These are phyloP conservation scores for Russula vinacea DNA, from an alignment of 768 basidiomycete genomes.

Conservation along the genomic window DNA sequence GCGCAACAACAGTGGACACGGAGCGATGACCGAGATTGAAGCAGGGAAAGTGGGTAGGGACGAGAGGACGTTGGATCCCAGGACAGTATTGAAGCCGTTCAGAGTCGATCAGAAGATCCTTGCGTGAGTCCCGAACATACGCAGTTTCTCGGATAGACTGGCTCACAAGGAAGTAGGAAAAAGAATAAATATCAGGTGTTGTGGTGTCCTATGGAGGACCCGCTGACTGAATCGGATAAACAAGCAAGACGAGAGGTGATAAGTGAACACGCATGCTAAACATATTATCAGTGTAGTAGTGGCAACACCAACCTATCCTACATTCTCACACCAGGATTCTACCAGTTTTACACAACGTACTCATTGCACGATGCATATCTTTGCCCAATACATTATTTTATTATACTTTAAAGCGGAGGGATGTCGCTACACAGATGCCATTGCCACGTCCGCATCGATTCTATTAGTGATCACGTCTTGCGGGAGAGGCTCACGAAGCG, in stretches of 20 bases:
- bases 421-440: conserved; percentile 34
- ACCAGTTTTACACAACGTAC: not conserved
- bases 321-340: not conserved
- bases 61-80: conserved; percentile 34
- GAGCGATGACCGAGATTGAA: not conserved
- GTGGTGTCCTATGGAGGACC: conserved; percentile 69
- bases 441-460: conserved; percentile 45
- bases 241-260: conserved; percentile 49
- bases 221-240: conserved; percentile 56
- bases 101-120: conserved; percentile 44
- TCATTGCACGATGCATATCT: not conserved
- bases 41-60: not conserved
- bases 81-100: conserved; percentile 46
- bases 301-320: not conserved
- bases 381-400: conserved; percentile 5
- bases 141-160: not conserved
- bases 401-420: not conserved
- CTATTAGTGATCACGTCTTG: conserved; percentile 13
- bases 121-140: conserved; percentile 39
- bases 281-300: not conserved
- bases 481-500: conserved; percentile 19
- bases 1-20: conserved; percentile 24
- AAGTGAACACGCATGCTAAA: conserved; percentile 42
- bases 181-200: conserved; percentile 74
- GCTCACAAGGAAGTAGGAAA: conserved; percentile 40